Evolutionary conservation across 306 rosid genomes (phyloP).

Genomic region (Vachellia pachyceras): DNA sequence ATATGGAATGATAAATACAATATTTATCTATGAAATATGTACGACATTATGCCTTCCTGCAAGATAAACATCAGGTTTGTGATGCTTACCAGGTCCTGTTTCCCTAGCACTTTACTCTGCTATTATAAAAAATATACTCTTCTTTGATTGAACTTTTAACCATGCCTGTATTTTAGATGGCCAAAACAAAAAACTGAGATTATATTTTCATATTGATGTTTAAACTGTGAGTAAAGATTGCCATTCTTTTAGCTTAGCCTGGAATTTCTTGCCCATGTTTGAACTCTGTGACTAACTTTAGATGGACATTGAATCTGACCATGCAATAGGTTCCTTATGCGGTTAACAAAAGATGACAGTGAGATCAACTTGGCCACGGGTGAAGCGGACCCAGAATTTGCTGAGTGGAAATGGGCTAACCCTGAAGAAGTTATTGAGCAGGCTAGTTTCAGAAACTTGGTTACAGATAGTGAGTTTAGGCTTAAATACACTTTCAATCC

Average conservation of each 20-base stretch:
- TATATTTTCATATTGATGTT: not conserved
- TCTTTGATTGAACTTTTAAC: no score
- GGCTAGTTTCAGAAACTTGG: slow-evolving; percentile 47
- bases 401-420: slow-evolving; percentile 98
- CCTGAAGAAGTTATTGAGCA: slow-evolving; percentile 91
- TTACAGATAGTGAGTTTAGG: not conserved
- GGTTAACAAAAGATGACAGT: slow-evolving; percentile 69
- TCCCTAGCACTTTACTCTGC: not conserved
- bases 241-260: slow-evolving; percentile 6
- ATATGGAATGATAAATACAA: no score
- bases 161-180: not conserved
- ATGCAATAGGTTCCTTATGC: slow-evolving; percentile 83
- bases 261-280: not conserved
- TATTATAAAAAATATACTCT: not conserved
- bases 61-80: slow-evolving; percentile 20
- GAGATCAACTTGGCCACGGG: slow-evolving; percentile 86
- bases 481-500: not conserved
- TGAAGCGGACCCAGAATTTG: slow-evolving; percentile 89
- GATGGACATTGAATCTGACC: slow-evolving; percentile 31
- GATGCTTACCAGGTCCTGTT: not conserved
- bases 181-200: not conserved
- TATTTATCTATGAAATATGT: no score
- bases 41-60: no score
- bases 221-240: slow-evolving; percentile 3
- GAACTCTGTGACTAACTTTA: slow-evolving; percentile 1